Percentiles rank a stretch among this genome's conserved stretches.
phyloP scores from a whole-genome alignment of 2,329 filamentous ascomycete genomes.

The Aureobasidium subglaciale region DNA sequence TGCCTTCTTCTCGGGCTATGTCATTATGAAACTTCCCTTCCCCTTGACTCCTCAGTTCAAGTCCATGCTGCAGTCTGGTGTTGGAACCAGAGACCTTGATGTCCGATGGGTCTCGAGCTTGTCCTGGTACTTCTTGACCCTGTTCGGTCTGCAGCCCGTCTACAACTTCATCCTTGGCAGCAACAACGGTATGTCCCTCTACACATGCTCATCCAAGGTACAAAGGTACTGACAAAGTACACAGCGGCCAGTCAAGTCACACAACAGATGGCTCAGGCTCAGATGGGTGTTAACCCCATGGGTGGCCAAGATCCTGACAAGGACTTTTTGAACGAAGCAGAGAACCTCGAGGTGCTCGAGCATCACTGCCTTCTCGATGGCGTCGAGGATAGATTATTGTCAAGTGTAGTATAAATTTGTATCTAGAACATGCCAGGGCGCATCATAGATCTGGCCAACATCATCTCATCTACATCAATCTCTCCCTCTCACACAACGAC shows the following conservation, averaged over 20 bases:
- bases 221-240: conserved; percentile 14
- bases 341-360: conserved; percentile 92
- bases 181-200: conserved; percentile 69
- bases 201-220: background rate
- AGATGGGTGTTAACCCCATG: conserved; percentile 68
- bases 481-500: no score
- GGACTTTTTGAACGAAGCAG: conserved; percentile 83
- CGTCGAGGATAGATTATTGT: conserved; percentile 76
- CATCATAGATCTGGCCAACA: background rate
- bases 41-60: conserved; percentile 98
- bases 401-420: conserved; percentile 24
- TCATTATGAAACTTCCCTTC: conserved; percentile 97
- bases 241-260: conserved; percentile 84
- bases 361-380: conserved; percentile 87
- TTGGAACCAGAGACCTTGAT: conserved; percentile 91
- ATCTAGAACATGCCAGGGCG: background rate
- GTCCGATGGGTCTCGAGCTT: conserved; percentile 98
- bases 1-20: conserved; percentile 95
- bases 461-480: background rate
- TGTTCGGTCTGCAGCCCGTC: conserved; percentile 92
- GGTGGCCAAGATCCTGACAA: conserved; percentile 87
- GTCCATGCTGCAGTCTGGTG: conserved; percentile 96
- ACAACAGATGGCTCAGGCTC: conserved; percentile 61
- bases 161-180: conserved; percentile 95
- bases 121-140: conserved; percentile 97